Evolutionary conservation across 2,329 filamentous ascomycete genomes (phyloP).

Genomic region (Pseudocercospora cruenta): DNA sequence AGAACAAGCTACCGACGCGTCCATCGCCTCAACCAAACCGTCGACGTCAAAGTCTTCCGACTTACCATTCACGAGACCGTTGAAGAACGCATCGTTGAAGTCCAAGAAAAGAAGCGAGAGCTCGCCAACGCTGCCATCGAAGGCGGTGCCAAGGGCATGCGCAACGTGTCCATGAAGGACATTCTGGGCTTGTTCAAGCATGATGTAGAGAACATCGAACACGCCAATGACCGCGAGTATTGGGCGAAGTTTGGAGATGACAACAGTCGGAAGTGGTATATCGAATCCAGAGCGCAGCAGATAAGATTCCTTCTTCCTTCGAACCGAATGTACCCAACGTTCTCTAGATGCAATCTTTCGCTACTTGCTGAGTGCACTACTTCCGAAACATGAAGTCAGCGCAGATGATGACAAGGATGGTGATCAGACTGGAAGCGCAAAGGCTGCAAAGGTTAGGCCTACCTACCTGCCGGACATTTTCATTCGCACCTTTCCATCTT

Average conservation of each 20-base stretch:
- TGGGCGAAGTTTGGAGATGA: conserved; percentile 40
- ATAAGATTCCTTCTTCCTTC: no score
- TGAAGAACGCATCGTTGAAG: conserved; percentile 89
- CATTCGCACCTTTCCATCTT: no score
- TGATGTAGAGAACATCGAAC: conserved; percentile 57
- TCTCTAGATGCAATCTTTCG: no score
- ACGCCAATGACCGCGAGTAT: conserved; percentile 48
- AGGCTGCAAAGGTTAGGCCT: no score
- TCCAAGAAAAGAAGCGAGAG: conserved; percentile 91
- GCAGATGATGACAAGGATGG: no score
- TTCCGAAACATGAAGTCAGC: no score
- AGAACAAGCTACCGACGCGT: conserved; percentile 98
- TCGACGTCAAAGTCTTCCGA: conserved; percentile 94
- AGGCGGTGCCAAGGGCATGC: conserved; percentile 68
- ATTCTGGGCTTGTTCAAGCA: conserved; percentile 87
- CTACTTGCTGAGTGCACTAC: no score
- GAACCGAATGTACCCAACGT: no score
- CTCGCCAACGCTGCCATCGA: conserved; percentile 93
- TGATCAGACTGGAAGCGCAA: no score
- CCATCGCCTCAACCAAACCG: conserved; percentile 94
- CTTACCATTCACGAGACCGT: conserved; percentile 85
- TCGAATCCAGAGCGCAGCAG: no score
- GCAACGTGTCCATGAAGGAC: conserved; percentile 89
- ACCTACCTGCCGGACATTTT: no score
- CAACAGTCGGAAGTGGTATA: conserved; percentile 45